Evolutionary conservation across 202 grass and related monocot genomes (phyloP).

Genomic region (Dendrocalamus latiflorus): DNA sequence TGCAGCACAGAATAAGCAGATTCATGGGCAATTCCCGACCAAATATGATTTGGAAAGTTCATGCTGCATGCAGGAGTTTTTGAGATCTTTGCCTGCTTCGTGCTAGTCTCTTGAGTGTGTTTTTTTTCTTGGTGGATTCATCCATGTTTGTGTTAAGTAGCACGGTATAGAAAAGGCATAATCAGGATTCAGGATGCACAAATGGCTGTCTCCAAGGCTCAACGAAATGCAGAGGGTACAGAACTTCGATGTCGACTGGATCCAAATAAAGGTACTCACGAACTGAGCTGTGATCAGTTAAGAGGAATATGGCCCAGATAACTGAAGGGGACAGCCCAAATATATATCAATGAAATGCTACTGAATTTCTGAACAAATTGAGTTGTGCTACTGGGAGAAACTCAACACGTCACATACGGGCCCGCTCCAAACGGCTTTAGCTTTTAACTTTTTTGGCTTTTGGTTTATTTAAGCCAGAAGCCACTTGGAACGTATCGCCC

Average conservation of each 20-base stretch:
- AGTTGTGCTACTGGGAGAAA: neutral
- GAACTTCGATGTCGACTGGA: neutral
- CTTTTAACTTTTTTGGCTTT: too few relatives aligned
- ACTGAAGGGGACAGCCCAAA: neutral
- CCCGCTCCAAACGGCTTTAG: too few relatives aligned
- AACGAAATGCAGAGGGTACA: neutral
- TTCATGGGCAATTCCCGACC: neutral
- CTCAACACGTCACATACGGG: neutral
- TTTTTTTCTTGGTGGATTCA: neutral
- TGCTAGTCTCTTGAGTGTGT: neutral
- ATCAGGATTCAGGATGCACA: neutral
- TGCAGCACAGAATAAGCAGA: neutral
- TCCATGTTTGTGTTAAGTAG: neutral
- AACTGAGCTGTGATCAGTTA: conserved; percentile 16
- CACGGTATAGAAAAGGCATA: neutral
- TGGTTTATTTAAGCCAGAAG: too few relatives aligned
- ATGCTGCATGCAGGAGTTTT: neutral
- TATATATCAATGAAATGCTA: neutral
- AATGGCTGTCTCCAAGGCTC: conserved; percentile 2
- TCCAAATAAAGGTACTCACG: conserved; percentile 8
- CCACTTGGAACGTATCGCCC: too few relatives aligned
- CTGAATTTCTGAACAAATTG: neutral
- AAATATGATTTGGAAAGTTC: neutral
- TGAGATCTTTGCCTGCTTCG: neutral
- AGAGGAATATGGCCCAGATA: conserved; percentile 23